Percentiles rank a stretch among this genome's conserved stretches.
phyloP scores from a whole-genome alignment of 768 basidiomycete genomes.

The Podaxis pistillaris region DNA sequence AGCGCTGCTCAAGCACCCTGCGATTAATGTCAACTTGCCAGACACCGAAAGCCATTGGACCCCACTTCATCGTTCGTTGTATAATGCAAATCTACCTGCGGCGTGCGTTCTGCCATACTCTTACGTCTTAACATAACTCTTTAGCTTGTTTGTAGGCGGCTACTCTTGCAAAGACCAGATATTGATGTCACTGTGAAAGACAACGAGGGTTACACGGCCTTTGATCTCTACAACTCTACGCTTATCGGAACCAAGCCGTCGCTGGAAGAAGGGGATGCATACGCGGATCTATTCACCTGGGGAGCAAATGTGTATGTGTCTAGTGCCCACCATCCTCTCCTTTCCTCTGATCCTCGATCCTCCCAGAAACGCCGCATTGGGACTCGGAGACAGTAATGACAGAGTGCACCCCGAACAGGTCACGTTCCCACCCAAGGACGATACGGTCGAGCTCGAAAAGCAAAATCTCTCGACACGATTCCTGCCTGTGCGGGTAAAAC shows the following conservation, averaged over 20 bases:
- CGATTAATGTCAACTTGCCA: slow-evolving; percentile 72
- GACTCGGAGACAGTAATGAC: slow-evolving; percentile 78
- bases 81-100: slow-evolving; percentile 70
- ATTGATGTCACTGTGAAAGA: slow-evolving; percentile 76
- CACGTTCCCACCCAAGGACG: slow-evolving; percentile 41
- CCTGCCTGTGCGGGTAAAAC: slow-evolving; percentile 56
- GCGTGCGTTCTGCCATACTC: slow-evolving; percentile 43
- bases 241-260: slow-evolving; percentile 60
- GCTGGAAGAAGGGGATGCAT: slow-evolving; percentile 35
- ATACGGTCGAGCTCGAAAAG: slow-evolving; percentile 21
- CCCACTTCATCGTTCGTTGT: slow-evolving; percentile 84
- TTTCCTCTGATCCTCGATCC: not conserved
- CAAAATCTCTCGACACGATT: slow-evolving; percentile 48
- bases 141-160: slow-evolving; percentile 15
- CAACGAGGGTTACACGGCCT: slow-evolving; percentile 84
- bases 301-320: slow-evolving; percentile 67
- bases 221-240: slow-evolving; percentile 92
- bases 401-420: slow-evolving; percentile 79
- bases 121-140: slow-evolving; percentile 2
- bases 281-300: slow-evolving; percentile 81
- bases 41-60: slow-evolving; percentile 92
- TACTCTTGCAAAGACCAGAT: slow-evolving; percentile 75
- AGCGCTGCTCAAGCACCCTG: slow-evolving; percentile 71
- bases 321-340: not conserved
- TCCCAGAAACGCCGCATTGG: slow-evolving; percentile 82